A percentile compares a stretch with the other conserved stretches of the same genome.
These are phyloP conservation scores for Sarocladium kiliense DNA, from an alignment of 2,329 filamentous ascomycete species.

Conservation along the genomic window DNA sequence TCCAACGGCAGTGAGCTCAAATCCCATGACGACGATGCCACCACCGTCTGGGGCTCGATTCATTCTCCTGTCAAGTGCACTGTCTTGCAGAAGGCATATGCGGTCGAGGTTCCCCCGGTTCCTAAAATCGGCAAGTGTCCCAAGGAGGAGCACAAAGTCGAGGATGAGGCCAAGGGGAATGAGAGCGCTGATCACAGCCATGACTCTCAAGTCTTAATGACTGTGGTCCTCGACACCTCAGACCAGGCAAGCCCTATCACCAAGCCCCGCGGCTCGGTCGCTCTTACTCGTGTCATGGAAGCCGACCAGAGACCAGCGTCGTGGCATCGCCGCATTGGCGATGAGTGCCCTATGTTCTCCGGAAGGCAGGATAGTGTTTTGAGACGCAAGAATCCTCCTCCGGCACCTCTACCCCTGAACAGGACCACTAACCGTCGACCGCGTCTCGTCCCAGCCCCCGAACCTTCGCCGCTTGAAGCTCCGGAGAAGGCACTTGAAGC, in stretches of 20 bases:
- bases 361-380: constrained; percentile 38
- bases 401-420: constrained; percentile 48
- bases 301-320: not conserved
- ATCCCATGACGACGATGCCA: constrained; percentile 32
- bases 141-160: not conserved
- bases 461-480: constrained; percentile 49
- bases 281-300: not conserved
- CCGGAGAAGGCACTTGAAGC: constrained; percentile 41
- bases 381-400: constrained; percentile 46
- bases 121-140: constrained; percentile 10
- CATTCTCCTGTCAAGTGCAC: constrained; percentile 42
- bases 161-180: constrained; percentile 7
- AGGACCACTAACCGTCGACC: constrained; percentile 19
- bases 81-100: constrained; percentile 35
- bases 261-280: not conserved
- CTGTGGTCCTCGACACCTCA: constrained; percentile 7
- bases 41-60: constrained; percentile 44
- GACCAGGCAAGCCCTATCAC: not conserved
- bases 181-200: no score
- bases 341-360: constrained; percentile 55
- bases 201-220: not conserved
- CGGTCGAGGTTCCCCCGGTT: constrained; percentile 23
- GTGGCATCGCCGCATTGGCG: constrained; percentile 56
- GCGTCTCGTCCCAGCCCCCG: constrained; percentile 40
- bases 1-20: constrained; percentile 30